Conservation (phyloP, 495 filamentous ascomycete species). For the Halenospora varia region DNA sequence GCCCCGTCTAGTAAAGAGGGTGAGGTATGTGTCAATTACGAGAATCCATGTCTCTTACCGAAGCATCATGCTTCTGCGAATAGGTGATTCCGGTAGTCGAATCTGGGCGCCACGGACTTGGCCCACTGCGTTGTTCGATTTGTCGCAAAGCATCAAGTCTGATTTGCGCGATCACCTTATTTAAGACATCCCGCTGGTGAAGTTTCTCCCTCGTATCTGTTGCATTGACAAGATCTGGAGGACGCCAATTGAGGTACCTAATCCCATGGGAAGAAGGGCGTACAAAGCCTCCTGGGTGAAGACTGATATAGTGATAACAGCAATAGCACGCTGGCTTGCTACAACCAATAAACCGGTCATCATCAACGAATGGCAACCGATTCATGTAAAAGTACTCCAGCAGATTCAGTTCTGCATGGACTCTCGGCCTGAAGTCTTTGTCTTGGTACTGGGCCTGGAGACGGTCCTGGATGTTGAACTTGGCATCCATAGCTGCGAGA, state of each 20-base stretch:
- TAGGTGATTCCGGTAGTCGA: conserved; percentile 18
- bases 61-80: conserved; percentile 1
- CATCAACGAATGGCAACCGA: conserved; percentile 17
- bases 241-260: conserved; percentile 25
- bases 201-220: conserved; percentile 4
- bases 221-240: conserved; percentile 14
- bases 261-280: conserved; percentile 22
- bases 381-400: conserved; percentile 25
- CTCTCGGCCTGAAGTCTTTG: conserved; percentile 13
- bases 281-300: conserved; percentile 26
- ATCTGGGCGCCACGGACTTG: conserved; percentile 25
- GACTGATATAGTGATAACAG: conserved; percentile 27
- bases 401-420: conserved; percentile 26
- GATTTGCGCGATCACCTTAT: conserved; percentile 22
- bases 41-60: neutral
- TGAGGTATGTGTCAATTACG: neutral
- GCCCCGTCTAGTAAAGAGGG: neutral
- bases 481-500: conserved; percentile 10
- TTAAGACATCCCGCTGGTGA: conserved; percentile 22
- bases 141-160: conserved; percentile 16
- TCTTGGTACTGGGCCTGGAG: conserved; percentile 7
- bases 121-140: conserved; percentile 16
- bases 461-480: conserved; percentile 11
- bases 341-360: conserved; percentile 26
- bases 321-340: conserved; percentile 31